Evolutionary conservation across 1,139 yeast genomes (phyloP).

Genomic region (Blastobotrys serpentis): DNA sequence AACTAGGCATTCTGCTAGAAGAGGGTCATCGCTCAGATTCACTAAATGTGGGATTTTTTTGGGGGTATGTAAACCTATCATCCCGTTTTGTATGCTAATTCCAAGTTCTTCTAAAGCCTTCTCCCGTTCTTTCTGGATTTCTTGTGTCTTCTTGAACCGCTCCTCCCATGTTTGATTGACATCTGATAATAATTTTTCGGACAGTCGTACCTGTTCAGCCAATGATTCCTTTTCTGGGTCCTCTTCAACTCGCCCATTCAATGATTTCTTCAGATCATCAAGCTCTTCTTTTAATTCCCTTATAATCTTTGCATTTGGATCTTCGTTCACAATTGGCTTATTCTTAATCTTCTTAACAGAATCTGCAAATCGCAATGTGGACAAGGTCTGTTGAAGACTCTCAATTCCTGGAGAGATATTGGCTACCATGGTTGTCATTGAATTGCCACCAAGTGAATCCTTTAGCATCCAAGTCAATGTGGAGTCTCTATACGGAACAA

Average conservation of each 20-base stretch:
- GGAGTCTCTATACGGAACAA: conserved; percentile 67
- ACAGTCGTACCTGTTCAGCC: conserved; percentile 26
- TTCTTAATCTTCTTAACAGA: conserved; percentile 68
- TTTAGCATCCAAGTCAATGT: conserved; percentile 65
- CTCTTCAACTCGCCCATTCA: neutral
- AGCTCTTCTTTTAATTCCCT: conserved; percentile 34
- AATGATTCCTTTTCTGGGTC: neutral
- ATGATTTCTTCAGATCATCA: conserved; percentile 21
- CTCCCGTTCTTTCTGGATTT: conserved; percentile 31
- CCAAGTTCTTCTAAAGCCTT: conserved; percentile 33
- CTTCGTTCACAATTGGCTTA: conserved; percentile 50
- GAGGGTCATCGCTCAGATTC: conserved; percentile 34
- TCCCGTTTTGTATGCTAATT: conserved; percentile 28
- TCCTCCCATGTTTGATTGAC: conserved; percentile 35
- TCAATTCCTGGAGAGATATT: conserved; percentile 19
- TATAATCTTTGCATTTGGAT: conserved; percentile 34
- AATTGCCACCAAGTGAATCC: conserved; percentile 69
- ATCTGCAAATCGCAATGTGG: conserved; percentile 69
- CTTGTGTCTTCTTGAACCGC: conserved; percentile 26
- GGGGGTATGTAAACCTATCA: conserved; percentile 33
- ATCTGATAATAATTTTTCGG: conserved; percentile 32
- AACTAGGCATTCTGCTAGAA: conserved; percentile 32
- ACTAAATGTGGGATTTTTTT: conserved; percentile 33
- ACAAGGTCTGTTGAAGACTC: conserved; percentile 62
- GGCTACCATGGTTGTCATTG: conserved; percentile 69